These are phyloP conservation scores for Polyrhizophydium stewartii DNA, from an alignment of 371 early-diverging fungal genomes.

Conservation along the genomic window DNA sequence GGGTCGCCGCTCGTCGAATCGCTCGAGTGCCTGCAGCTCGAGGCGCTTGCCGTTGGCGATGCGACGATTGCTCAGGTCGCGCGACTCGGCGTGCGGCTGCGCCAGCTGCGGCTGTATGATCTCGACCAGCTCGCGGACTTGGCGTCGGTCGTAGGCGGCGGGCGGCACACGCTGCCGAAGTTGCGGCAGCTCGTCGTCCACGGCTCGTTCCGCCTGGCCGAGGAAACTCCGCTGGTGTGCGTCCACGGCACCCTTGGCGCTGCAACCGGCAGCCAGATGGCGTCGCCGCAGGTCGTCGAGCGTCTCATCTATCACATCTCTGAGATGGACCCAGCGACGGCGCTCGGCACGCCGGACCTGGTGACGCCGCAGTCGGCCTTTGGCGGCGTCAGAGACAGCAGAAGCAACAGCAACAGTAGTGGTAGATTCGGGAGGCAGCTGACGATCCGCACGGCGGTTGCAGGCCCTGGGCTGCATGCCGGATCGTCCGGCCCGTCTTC, in stretches of 20 bases:
- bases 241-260: background rate
- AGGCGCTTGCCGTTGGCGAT: background rate
- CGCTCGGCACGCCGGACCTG: background rate
- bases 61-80: background rate
- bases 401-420: no score
- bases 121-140: background rate
- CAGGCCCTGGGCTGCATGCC: no score
- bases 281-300: background rate
- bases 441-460: no score
- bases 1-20: background rate
- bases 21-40: conserved; percentile 6
- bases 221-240: background rate
- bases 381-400: no score
- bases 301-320: background rate
- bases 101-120: background rate
- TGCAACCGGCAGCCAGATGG: background rate
- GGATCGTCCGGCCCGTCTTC: no score
- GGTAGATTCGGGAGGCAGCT: no score
- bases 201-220: background rate
- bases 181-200: background rate
- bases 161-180: background rate
- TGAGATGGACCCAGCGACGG: background rate
- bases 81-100: background rate
- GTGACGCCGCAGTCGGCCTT: background rate
- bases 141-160: background rate